Conservation (phyloP, 768 basidiomycete species). For the Trametes villosa region DNA sequence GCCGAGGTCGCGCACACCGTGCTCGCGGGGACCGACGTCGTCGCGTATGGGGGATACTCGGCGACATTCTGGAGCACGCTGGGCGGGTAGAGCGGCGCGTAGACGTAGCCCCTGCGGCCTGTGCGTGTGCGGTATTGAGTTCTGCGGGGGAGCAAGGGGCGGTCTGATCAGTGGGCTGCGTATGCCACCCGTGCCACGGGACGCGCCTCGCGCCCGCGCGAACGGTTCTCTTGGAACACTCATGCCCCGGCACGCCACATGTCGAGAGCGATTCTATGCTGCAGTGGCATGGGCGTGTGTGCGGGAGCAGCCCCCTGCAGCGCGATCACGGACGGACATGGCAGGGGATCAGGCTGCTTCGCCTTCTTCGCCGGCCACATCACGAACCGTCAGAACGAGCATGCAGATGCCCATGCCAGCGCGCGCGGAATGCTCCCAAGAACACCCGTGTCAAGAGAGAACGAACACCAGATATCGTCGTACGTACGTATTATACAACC, state of each 20-base stretch:
- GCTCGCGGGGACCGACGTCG: constrained; percentile 44
- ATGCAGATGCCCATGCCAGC: constrained; percentile 15
- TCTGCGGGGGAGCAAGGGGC: constrained; percentile 1
- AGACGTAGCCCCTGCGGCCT: background rate
- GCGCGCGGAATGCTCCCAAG: constrained; percentile 19
- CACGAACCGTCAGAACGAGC: constrained; percentile 14
- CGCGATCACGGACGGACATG: constrained; percentile 13
- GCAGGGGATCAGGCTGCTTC: constrained; percentile 19
- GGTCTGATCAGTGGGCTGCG: constrained; percentile 7
- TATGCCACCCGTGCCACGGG: constrained; percentile 20
- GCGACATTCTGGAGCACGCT: constrained; percentile 41
- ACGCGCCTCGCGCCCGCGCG: constrained; percentile 16
- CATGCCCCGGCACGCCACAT: constrained; percentile 22
- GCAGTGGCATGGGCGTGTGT: constrained; percentile 19
- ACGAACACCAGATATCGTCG: constrained; percentile 23
- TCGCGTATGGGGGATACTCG: constrained; percentile 44
- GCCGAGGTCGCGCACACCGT: constrained; percentile 45
- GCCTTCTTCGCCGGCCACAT: constrained; percentile 14
- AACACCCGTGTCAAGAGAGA: constrained; percentile 21
- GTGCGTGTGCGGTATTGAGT: constrained; percentile 3
- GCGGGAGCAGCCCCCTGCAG: background rate
- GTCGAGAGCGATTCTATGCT: constrained; percentile 18
- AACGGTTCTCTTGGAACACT: constrained; percentile 20
- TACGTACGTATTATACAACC: constrained; percentile 25
- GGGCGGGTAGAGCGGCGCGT: constrained; percentile 4